Percentiles rank a stretch among this genome's conserved stretches.
phyloP scores from a whole-genome alignment of 78 protist genomes.

The Speleostelium caveatum region DNA sequence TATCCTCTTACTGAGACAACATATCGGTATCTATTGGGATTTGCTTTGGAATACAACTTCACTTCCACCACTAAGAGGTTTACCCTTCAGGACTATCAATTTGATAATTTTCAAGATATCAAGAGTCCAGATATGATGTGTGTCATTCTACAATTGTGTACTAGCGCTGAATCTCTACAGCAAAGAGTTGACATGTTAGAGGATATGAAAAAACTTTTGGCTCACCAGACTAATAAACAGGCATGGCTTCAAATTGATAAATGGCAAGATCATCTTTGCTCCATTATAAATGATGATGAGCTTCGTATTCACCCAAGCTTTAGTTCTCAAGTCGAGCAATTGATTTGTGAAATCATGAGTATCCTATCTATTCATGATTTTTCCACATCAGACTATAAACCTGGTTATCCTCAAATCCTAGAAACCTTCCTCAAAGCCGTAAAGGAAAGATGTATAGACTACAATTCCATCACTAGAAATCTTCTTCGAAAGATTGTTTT shows the following conservation, averaged over 20 bases:
- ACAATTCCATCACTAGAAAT: conserved; percentile 24
- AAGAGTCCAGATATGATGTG: conserved; percentile 14
- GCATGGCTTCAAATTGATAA: conserved; percentile 30
- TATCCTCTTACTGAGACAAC: conserved; percentile 49
- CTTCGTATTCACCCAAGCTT: conserved; percentile 35
- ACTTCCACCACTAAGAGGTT: background rate
- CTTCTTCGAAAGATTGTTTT: conserved; percentile 25
- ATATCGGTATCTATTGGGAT: conserved; percentile 54
- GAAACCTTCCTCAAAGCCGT: conserved; percentile 53
- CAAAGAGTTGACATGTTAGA: conserved; percentile 26
- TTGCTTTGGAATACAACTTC: conserved; percentile 44
- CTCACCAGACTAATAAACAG: background rate
- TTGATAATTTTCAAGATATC: background rate
- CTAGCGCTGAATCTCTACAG: conserved; percentile 11
- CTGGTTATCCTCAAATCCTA: conserved; percentile 31
- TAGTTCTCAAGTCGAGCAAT: conserved; percentile 49
- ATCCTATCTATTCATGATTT: conserved; percentile 32
- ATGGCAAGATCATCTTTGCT: conserved; percentile 59
- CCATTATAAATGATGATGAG: conserved; percentile 39
- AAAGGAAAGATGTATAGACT: conserved; percentile 56
- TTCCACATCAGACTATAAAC: conserved; percentile 20
- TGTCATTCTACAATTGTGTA: conserved; percentile 22
- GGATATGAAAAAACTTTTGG: conserved; percentile 18
- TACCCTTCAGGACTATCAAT: conserved; percentile 1
- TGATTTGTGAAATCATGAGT: conserved; percentile 64